These are phyloP conservation scores for Hammondia hammondi DNA, from an alignment of 169 alveolate species.

Conservation along the genomic window DNA sequence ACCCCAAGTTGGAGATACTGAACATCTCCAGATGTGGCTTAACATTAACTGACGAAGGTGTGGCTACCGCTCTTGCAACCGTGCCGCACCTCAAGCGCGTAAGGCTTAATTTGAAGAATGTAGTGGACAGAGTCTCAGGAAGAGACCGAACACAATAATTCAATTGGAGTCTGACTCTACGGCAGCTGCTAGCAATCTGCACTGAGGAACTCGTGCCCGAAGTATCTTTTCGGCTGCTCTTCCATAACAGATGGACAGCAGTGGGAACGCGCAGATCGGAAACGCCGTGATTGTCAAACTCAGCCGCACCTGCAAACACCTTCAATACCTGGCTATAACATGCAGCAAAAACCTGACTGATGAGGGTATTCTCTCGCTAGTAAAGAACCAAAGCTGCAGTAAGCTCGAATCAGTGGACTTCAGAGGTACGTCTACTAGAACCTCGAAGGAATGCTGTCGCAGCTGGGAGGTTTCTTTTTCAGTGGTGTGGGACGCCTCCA, in stretches of 20 bases:
- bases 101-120: background rate
- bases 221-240: background rate
- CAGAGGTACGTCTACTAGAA: background rate
- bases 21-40: conserved; percentile 8
- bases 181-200: too few relatives aligned
- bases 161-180: too few relatives aligned
- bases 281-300: background rate
- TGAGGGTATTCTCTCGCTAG: conserved; percentile 1
- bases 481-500: background rate
- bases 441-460: background rate
- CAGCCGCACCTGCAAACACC: conserved; percentile 3
- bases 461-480: background rate
- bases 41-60: conserved; percentile 25
- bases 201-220: background rate
- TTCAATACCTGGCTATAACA: background rate
- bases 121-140: background rate
- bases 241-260: conserved; percentile 3
- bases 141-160: too few relatives aligned
- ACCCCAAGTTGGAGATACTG: background rate
- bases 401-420: background rate
- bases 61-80: background rate
- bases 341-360: conserved; percentile 6
- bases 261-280: conserved; percentile 31
- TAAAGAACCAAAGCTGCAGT: conserved; percentile 37
- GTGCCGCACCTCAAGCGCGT: conserved; percentile 3